phyloP scores from a whole-genome alignment of 2,329 filamentous ascomycete genomes.

The Fusarium odoratissimum region DNA sequence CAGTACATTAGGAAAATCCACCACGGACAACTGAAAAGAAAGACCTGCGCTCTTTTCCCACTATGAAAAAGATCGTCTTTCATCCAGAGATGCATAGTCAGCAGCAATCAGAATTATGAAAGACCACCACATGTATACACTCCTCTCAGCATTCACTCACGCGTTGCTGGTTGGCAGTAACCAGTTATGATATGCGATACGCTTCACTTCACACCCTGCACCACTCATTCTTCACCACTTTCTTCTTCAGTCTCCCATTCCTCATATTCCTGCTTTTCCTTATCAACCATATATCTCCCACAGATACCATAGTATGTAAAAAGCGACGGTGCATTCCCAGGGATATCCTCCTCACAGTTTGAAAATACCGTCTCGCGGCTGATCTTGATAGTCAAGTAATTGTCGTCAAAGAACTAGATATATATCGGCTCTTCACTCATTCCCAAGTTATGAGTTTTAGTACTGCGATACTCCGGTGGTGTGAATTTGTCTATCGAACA shows the following conservation, averaged over 20 bases:
- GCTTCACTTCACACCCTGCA: neutral
- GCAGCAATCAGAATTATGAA: neutral
- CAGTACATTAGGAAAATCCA: neutral
- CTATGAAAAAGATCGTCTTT: neutral
- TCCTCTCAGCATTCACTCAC: accelerated
- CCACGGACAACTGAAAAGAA: accelerated
- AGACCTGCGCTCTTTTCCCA: neutral
- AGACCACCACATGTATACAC: accelerated
- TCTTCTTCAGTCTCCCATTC: neutral
- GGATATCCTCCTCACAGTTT: accelerated
- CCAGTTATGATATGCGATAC: neutral
- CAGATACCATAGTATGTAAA: neutral
- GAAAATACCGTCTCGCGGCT: neutral
- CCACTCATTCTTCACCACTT: neutral
- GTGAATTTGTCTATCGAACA: accelerated
- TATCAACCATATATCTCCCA: neutral
- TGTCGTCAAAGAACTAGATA: neutral
- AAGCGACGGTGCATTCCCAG: accelerated
- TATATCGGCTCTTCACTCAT: accelerated
- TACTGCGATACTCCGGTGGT: neutral
- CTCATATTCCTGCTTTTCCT: neutral
- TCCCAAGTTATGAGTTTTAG: neutral
- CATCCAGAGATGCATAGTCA: neutral
- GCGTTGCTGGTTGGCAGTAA: too few species aligned
- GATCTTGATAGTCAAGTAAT: neutral